phyloP scores from a whole-genome alignment of 2,329 filamentous ascomycete species.

The Phialophora chinensis region DNA sequence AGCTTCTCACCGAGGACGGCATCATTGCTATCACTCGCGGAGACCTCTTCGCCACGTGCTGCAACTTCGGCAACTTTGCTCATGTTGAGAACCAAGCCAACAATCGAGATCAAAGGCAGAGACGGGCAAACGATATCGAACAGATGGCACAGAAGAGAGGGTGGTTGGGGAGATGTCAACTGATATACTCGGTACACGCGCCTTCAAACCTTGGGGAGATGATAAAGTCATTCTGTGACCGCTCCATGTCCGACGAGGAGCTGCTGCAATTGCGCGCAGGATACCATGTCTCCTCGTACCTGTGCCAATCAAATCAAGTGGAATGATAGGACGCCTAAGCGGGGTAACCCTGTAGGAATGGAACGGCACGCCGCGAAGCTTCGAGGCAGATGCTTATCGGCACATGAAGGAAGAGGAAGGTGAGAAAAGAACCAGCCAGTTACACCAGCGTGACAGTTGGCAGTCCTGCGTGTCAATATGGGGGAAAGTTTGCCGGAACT shows the following conservation, averaged over 20 bases:
- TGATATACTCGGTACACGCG: background rate
- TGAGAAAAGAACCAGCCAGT: background rate
- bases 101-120: background rate
- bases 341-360: background rate
- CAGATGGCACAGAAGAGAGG: background rate
- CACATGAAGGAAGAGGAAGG: background rate
- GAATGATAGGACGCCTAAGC: background rate
- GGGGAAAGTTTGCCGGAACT: background rate
- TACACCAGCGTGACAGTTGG: too few species aligned
- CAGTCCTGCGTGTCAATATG: background rate
- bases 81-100: background rate
- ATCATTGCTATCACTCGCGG: background rate
- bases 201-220: background rate
- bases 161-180: background rate
- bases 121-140: background rate
- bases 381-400: background rate
- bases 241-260: background rate
- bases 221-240: background rate
- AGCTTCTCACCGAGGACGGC: conserved; percentile 20
- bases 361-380: background rate
- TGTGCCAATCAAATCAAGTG: background rate
- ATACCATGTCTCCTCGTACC: background rate
- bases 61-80: conserved; percentile 1
- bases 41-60: background rate
- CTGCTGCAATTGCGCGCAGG: background rate